Base-by-base conservation (phyloP, 2,329 filamentous ascomycete genomes). In the Diaporthe nobilis region DNA sequence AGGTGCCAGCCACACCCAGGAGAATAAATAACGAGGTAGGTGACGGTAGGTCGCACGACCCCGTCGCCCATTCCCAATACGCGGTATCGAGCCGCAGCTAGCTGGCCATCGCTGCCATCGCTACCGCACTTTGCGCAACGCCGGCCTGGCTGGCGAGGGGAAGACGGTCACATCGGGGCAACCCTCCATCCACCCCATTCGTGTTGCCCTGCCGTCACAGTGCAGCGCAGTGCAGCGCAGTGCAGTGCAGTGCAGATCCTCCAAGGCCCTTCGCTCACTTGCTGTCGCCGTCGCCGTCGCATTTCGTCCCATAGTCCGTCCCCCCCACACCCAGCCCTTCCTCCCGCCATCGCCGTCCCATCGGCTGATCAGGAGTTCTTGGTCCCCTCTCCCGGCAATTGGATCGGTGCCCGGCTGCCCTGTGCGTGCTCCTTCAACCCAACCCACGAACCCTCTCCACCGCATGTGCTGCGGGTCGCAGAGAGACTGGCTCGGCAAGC, bases 101-200 rank as follows among this genome's bases (percentile, higher is more conserved):
- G 49, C 31, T 53, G 20, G 65, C 39, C 15, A 31, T 65, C n/a
- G 60, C 60, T 44, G 60, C 60, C 44, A 53, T 68, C 65, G 65
- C 65, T 68, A 68, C 65, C 65, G 65, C 65, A 53, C 47, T 68
- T 53, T 68, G 65, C 65, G 47, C 63, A 68, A 68, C 63, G 31
- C 63, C 31, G 28, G 31, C 65, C 34, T n/a, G 39, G 58, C 63
- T 37, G 28, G 44, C 42, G 28, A 22, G 22, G n/a, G 31, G 44
- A 6, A 13, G 47, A 51, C 20, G 28, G 65, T 68, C 31, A 68
- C 65, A 68, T 68, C 65, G 65, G 17, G 28, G 42, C 25, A 34
- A 13, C 31, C 53, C 9, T 13, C 61, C 25, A 15, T 44, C 42
- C 61, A 49, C 42, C 44, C 31, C 7, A 25, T 20, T 39, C 44